Evolutionary conservation across 1,139 yeast genomes (phyloP).

Genomic region (Zygosaccharomyces sapae): DNA sequence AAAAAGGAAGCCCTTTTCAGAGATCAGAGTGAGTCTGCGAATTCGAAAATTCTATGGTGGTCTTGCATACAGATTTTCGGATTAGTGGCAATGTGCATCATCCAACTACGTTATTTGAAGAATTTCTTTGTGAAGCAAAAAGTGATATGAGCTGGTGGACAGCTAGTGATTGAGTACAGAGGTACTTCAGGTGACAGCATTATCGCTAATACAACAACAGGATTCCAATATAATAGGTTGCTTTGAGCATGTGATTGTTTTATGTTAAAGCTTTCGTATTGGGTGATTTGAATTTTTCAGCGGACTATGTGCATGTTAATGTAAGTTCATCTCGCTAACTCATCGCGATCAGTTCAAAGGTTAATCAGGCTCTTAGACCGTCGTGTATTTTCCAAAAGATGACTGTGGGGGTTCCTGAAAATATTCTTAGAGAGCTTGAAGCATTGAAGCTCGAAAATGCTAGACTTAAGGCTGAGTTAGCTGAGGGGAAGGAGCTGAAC

Average conservation of each 20-base stretch:
- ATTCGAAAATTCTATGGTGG: slow-evolving; percentile 52
- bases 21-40: slow-evolving; percentile 51
- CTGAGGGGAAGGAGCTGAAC: background rate
- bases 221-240: background rate
- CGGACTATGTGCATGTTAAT: background rate
- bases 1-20: slow-evolving; percentile 52
- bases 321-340: background rate
- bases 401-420: slow-evolving; percentile 11
- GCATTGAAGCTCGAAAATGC: slow-evolving; percentile 29
- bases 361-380: too few relatives aligned
- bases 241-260: background rate
- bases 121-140: slow-evolving; percentile 60
- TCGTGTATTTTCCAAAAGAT: background rate
- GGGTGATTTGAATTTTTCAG: background rate
- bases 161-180: background rate
- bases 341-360: background rate
- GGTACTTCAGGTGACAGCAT: background rate
- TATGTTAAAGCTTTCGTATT: background rate
- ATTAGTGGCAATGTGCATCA: slow-evolving; percentile 48
- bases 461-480: slow-evolving; percentile 21
- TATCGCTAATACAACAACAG: background rate
- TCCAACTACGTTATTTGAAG: slow-evolving; percentile 59
- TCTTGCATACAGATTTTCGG: slow-evolving; percentile 49
- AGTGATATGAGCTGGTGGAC: slow-evolving; percentile 38
- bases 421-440: slow-evolving; percentile 22